phyloP scores from a whole-genome alignment of 148 eudicot genomes.

The Amaranthus cruentus region DNA sequence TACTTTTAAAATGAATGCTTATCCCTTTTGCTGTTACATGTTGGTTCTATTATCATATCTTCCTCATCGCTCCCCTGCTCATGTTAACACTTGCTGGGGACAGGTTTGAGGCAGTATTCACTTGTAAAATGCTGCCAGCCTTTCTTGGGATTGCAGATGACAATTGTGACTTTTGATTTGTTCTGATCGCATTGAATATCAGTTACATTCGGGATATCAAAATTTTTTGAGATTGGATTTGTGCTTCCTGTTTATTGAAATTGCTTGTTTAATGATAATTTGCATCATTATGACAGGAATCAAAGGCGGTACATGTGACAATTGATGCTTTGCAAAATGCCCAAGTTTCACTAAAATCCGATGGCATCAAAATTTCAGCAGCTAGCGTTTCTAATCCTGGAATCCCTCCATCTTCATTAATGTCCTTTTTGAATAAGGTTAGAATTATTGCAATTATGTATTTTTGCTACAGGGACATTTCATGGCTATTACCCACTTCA shows the following conservation, averaged over 20 bases:
- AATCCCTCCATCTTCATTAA: constrained; percentile 92
- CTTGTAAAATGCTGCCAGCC: neutral
- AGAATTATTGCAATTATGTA: neutral
- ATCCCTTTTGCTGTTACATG: neutral
- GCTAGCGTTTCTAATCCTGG: constrained; percentile 86
- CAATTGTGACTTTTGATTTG: neutral
- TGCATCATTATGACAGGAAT: constrained; percentile 39
- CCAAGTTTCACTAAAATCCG: constrained; percentile 54
- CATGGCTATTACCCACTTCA: no score
- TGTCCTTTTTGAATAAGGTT: constrained; percentile 82
- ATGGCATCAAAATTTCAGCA: constrained; percentile 41
- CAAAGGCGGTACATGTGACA: constrained; percentile 49
- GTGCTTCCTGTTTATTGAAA: neutral
- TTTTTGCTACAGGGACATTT: no score
- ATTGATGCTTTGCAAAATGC: constrained; percentile 57
- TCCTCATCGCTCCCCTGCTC: neutral
- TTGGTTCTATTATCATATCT: neutral
- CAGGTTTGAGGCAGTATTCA: neutral
- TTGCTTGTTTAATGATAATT: neutral
- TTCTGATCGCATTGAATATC: neutral
- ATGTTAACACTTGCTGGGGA: neutral
- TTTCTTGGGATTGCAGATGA: neutral
- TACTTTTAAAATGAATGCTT: neutral
- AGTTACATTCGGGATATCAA: neutral
- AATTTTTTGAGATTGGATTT: neutral